Percentiles rank a stretch among this genome's conserved stretches.
Conservation (phyloP, 495 filamentous ascomycete genomes). For the Aspergillus panamensis region DNA sequence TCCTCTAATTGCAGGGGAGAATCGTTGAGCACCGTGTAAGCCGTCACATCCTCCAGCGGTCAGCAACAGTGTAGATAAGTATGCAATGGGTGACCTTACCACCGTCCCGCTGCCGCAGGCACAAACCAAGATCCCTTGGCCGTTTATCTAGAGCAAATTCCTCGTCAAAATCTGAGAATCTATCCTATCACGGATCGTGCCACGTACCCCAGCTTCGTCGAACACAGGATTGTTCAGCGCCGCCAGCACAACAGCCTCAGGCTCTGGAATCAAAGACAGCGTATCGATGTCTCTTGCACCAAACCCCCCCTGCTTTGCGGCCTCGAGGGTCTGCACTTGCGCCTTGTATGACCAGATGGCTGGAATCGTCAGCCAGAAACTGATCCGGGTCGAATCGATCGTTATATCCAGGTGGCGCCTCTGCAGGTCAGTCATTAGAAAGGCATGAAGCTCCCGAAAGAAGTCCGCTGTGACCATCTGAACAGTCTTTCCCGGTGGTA, state of each 20-base stretch:
- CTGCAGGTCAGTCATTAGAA: background rate
- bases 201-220: background rate
- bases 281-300: background rate
- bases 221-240: background rate
- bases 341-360: background rate
- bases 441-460: background rate
- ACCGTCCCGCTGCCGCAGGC: background rate
- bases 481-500: background rate
- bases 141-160: background rate
- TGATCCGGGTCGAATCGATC: background rate
- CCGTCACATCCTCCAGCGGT: background rate
- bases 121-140: background rate
- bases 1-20: background rate
- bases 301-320: background rate
- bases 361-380: background rate
- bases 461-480: background rate
- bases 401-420: background rate
- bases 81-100: background rate
- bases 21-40: background rate
- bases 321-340: background rate
- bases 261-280: background rate
- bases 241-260: background rate
- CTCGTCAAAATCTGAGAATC: background rate
- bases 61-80: background rate
- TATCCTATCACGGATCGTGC: no score